Percentiles rank a stretch among this genome's conserved stretches.
phyloP scores from a whole-genome alignment of 257 asterid species.

The Plantago ovata region DNA sequence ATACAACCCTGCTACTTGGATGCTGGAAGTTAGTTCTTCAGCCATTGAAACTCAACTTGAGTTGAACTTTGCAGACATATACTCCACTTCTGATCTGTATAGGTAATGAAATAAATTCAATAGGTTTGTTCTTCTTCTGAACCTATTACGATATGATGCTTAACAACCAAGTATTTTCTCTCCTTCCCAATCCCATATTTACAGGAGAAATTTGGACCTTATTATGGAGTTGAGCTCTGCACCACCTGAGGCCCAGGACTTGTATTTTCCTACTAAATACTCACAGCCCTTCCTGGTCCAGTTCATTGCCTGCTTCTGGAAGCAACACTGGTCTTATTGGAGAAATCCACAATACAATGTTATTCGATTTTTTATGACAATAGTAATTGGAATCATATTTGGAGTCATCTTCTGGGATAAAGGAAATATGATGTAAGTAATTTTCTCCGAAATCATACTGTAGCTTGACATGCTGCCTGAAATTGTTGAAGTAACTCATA shows the following conservation, averaged over 20 bases:
- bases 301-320: conserved; percentile 58
- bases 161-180: not conserved
- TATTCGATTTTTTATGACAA: conserved; percentile 59
- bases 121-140: not conserved
- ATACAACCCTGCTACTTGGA: conserved; percentile 72
- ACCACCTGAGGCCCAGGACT: conserved; percentile 39
- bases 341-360: conserved; percentile 69
- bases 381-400: conserved; percentile 51
- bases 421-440: conserved; percentile 53
- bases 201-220: conserved; percentile 53
- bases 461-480: conserved; percentile 2
- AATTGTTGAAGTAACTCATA: not conserved
- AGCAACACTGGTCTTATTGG: conserved; percentile 70
- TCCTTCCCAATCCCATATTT: not conserved
- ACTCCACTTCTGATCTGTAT: conserved; percentile 44
- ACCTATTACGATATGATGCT: not conserved
- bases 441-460: not conserved
- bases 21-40: conserved; percentile 54
- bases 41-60: conserved; percentile 48
- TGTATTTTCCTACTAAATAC: conserved; percentile 58
- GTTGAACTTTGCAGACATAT: conserved; percentile 45
- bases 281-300: conserved; percentile 52
- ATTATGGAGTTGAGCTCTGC: conserved; percentile 40
- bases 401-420: conserved; percentile 65
- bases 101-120: conserved; percentile 25